Base-by-base conservation (phyloP, 208 protist genomes). In the Herpetomonas tarakana region DNA sequence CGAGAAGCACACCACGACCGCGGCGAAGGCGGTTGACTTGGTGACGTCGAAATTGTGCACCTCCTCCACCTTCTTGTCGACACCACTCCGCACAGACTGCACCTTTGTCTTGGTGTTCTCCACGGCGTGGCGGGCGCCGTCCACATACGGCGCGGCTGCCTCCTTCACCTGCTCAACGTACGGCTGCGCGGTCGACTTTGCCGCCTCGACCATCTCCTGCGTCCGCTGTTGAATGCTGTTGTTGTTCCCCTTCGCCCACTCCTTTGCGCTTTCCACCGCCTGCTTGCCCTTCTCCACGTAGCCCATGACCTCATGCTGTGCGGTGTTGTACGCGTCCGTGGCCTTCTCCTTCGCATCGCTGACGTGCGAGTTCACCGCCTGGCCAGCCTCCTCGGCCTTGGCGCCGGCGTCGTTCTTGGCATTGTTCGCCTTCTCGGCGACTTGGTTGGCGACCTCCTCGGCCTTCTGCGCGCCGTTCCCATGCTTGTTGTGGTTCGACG, bases 21-120 rank as follows among this genome's bases (percentile, higher is more conserved):
- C 59, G 35, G 65, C 58, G 50, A 89, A 74, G 46, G 67, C 2
- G 0, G 52, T 50, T 19, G 76, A 79, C 50, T 76, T 68, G 30
- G 76, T 78, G 38, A 83, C 39, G 59, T 83, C 76, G 30, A 83
- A 79, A 11, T 51, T 27, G 16, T 76, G 47, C 24, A 71, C 71
- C 41, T 67, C 56, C 55, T 68, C 28, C 54, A 68, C 50, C 29
- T 64, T 60, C 29, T 54, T 49, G n/a, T 66, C 39, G 26, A 80
- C 62, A 22, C 51, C 47, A 18, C 58, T 56, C 16, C 65, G 61
- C 59, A 65, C 63, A 25, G 56, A 56, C 7, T 70, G 67, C 31
- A 71, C 62, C 52, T 70, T 46, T 14, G 54, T 56, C 58, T 81
- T 81, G 9, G 68, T 55, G 55, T 60, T 65, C 22, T 76, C 74